Conservation (phyloP, 176 grass and related monocot genomes). For the Rhipidocladum racemiflorum region DNA sequence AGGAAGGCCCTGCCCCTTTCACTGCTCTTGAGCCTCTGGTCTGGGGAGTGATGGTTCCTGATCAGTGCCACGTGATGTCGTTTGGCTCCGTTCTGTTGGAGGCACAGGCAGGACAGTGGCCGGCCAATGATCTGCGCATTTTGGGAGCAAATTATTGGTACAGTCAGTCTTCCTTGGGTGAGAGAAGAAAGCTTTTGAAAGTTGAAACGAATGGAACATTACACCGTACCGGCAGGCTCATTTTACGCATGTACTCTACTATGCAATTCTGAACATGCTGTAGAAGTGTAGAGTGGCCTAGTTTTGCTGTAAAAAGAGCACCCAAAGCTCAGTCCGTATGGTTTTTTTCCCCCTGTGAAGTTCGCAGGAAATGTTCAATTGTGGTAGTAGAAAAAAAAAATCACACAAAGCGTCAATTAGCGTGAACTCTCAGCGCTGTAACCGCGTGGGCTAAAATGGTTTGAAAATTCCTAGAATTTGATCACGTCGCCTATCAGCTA, state of each 20-base stretch:
- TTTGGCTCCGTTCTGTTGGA: neutral
- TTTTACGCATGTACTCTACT: neutral
- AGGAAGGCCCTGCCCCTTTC: conserved; percentile 8
- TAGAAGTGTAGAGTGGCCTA: neutral
- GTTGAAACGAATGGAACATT: neutral
- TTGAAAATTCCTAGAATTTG: neutral
- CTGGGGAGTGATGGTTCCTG: neutral
- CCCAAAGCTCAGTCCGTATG: neutral
- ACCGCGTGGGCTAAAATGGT: neutral
- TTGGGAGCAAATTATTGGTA: conserved; percentile 16
- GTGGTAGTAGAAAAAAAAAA: neutral
- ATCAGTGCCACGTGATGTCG: neutral
- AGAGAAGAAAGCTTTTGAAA: neutral
- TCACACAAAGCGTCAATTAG: neutral
- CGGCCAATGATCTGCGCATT: neutral
- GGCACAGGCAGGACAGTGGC: neutral
- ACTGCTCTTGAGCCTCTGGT: neutral
- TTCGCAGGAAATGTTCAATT: neutral
- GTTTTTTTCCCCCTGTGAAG: neutral
- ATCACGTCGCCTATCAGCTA: neutral
- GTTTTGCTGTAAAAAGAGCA: neutral
- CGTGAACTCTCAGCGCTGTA: neutral
- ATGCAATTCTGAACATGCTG: neutral
- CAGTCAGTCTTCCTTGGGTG: neutral
- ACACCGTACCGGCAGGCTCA: neutral